These are phyloP conservation scores for Kodamaea suecica DNA, from an alignment of 1,139 yeast genomes.

Conservation along the genomic window DNA sequence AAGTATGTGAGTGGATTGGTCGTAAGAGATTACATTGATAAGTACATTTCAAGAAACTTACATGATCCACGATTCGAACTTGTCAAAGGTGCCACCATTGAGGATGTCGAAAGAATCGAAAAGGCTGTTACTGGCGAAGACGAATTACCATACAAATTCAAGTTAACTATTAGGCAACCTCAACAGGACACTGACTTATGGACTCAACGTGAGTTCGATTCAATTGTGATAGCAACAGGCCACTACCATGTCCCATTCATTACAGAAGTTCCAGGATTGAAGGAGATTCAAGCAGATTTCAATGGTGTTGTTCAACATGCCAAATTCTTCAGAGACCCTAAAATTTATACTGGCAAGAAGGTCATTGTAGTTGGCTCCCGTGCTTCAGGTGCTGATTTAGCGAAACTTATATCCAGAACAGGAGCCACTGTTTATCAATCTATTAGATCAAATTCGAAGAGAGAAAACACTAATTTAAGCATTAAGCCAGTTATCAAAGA, in stretches of 20 bases:
- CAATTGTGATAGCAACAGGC: slow-evolving; percentile 53
- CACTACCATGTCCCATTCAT: slow-evolving; percentile 52
- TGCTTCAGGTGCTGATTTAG: slow-evolving; percentile 45
- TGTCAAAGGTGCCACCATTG: slow-evolving; percentile 34
- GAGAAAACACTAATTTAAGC: slow-evolving; percentile 19
- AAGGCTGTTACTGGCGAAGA: slow-evolving; percentile 10
- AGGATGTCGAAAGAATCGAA: slow-evolving; percentile 29
- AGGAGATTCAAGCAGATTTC: slow-evolving; percentile 24
- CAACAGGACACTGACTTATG: slow-evolving; percentile 22
- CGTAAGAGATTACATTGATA: slow-evolving; percentile 32
- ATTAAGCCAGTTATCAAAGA: slow-evolving; percentile 25
- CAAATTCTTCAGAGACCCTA: slow-evolving; percentile 33
- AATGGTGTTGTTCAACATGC: slow-evolving; percentile 38
- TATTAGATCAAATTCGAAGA: slow-evolving; percentile 18
- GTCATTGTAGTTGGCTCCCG: slow-evolving; percentile 43
- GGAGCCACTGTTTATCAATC: slow-evolving; percentile 30
- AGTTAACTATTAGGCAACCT: slow-evolving; percentile 29
- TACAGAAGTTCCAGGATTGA: slow-evolving; percentile 44
- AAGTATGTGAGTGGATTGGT: slow-evolving; percentile 27
- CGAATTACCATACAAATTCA: slow-evolving; percentile 23
- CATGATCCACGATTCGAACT: slow-evolving; percentile 20
- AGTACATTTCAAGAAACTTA: slow-evolving; percentile 28
- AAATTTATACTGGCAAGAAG: slow-evolving; percentile 26
- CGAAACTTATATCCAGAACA: slow-evolving; percentile 23
- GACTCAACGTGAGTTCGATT: slow-evolving; percentile 45